Evolutionary conservation across 768 basidiomycete species (phyloP), one percentile per base, ranked within the genome.

Genomic region (Russula emetica): DNA sequence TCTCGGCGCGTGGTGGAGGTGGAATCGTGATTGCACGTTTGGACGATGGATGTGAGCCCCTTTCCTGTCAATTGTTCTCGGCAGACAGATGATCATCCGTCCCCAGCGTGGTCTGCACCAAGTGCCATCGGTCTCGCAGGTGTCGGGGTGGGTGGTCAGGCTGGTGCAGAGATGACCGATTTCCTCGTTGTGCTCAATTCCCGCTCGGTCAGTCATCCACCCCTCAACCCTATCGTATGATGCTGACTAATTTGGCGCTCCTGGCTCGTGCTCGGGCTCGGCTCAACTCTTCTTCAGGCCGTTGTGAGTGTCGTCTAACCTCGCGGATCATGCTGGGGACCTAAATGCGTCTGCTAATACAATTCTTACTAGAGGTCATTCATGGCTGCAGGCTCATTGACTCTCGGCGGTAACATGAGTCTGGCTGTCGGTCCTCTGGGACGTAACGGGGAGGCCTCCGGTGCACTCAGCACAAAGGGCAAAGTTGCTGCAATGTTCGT

Each of bases 51-150:
- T 78, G 92, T 94, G 71, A 76, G 92, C 78, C 26, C 32, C 62
- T 47, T 55, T 36, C 3, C 53, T 34, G 5, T 50, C 58, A 16
- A 10, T 10, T n/a, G 7, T 38, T 16, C 13, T 22, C 5, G 8
- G n/a, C 22, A 1, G 34, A 34, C 13, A 61, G 8, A 22, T 47
- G n/a, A 44, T 20, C 38, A n/a, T 57, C 61, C 40, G 30, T 63
- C 16, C 28, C 61, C 64, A 94, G 90, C 83, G 42, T 99, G 95
- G 95, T 92, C 91, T 40, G 86, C 94, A 22, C 97, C 97, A 3
- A 90, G 88, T 72, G 97, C 96, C 3, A 96, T 99, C 51, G 95
- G 94, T 28, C 87, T 92, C 3, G 96, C 89, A 16, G 96, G 96
- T 0, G 72, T 95, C 5, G 96, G 96, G 0, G 78, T 95, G 5